Evolutionary conservation across 2,329 filamentous ascomycete genomes (phyloP).

Genomic region (Colletotrichum sp.): DNA sequence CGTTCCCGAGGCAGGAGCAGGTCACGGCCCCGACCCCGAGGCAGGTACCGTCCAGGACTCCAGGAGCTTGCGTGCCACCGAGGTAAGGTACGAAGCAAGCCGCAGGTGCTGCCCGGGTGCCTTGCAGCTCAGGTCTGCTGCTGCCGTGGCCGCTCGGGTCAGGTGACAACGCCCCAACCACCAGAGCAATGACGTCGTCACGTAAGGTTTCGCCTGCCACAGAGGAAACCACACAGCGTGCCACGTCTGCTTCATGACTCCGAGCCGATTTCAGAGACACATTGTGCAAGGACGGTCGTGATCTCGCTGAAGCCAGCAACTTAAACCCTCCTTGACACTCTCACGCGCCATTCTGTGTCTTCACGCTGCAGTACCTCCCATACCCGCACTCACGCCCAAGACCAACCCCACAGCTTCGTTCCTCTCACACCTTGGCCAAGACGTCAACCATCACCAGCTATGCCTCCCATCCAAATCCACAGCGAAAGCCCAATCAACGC

Average conservation of each 20-base stretch:
- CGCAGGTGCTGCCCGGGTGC: neutral
- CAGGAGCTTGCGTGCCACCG: neutral
- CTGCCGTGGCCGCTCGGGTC: conserved; percentile 1
- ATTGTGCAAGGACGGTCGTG: neutral
- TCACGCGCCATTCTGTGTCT: neutral
- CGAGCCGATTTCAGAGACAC: conserved; percentile 12
- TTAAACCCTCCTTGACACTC: neutral
- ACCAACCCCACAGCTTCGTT: neutral
- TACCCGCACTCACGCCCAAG: neutral
- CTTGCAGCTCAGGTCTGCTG: neutral
- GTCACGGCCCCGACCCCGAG: neutral
- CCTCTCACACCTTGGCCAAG: conserved; percentile 2
- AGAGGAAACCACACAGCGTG: conserved; percentile 17
- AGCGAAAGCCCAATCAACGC: conserved; percentile 64
- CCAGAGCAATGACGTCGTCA: conserved; percentile 20
- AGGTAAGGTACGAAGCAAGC: neutral
- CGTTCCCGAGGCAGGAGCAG: neutral
- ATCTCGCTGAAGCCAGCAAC: neutral
- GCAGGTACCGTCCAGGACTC: neutral
- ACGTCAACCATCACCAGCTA: conserved; percentile 30
- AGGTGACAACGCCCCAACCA: conserved; percentile 17
- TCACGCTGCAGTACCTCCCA: neutral
- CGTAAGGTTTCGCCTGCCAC: conserved; percentile 19
- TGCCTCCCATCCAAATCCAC: conserved; percentile 68
- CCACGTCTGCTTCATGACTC: conserved; percentile 21